A percentile compares a stretch with the other conserved stretches of the same genome.
These are phyloP conservation scores for Spinacia oleracea DNA, from an alignment of 179 eudicot genomes.

Conservation along the genomic window DNA sequence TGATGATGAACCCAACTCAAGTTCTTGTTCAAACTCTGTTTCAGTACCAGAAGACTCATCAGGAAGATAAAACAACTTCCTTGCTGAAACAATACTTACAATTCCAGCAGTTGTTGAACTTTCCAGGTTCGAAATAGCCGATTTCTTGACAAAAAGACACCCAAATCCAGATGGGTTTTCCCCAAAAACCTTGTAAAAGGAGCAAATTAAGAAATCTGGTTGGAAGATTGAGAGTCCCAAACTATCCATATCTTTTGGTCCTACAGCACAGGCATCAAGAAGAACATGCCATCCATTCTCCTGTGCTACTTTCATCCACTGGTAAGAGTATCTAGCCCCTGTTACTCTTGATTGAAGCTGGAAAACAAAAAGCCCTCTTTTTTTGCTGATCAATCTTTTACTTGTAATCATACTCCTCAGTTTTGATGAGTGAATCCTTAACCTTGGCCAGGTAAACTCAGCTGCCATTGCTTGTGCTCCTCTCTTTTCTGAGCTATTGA, in stretches of 20 bases:
- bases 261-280: conserved; percentile 87
- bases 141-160: conserved; percentile 82
- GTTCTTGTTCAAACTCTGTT: conserved; percentile 32
- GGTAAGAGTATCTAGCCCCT: conserved; percentile 88
- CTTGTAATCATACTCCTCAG: conserved; percentile 55
- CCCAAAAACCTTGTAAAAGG: conserved; percentile 91
- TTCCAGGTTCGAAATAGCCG: conserved; percentile 53
- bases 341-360: conserved; percentile 86
- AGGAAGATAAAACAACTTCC: conserved; percentile 33
- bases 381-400: conserved; percentile 52
- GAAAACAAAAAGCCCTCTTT: conserved; percentile 70
- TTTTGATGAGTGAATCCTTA: conserved; percentile 59
- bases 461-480: conserved; percentile 68
- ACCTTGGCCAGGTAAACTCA: conserved; percentile 84
- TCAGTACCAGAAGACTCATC: conserved; percentile 46
- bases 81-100: conserved; percentile 52
- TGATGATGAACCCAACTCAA: conserved; percentile 23
- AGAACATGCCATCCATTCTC: conserved; percentile 94
- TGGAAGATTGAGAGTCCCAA: conserved; percentile 73
- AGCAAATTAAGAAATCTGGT: conserved; percentile 82
- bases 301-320: conserved; percentile 91
- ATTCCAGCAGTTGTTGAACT: conserved; percentile 57
- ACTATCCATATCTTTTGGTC: conserved; percentile 91
- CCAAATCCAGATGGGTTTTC: conserved; percentile 93
- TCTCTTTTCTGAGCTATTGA: conserved; percentile 55